Evolutionary conservation across 179 eudicot species (phyloP).

Genomic region (Carnegiea gigantea): DNA sequence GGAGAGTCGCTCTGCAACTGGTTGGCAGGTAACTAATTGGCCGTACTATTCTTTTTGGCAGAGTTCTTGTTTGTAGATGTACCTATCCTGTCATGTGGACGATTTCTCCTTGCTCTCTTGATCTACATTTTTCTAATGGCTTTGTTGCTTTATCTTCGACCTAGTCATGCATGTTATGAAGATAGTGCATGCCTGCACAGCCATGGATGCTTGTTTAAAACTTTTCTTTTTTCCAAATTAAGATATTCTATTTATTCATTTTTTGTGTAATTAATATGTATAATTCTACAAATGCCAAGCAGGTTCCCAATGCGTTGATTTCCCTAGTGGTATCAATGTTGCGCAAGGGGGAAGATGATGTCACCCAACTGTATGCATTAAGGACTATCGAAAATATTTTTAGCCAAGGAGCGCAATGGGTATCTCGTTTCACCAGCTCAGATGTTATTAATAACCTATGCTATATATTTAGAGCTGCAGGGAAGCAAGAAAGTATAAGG

Average conservation of each 20-base stretch:
- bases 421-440: constrained; percentile 83
- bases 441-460: constrained; percentile 85
- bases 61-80: background rate
- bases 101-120: background rate
- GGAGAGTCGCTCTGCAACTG: constrained; percentile 59
- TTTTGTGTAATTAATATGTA: background rate
- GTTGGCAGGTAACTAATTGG: constrained; percentile 80
- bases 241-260: background rate
- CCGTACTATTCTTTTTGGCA: constrained; percentile 9
- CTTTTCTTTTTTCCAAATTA: background rate
- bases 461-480: constrained; percentile 77
- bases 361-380: constrained; percentile 89
- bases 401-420: constrained; percentile 94
- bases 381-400: constrained; percentile 93
- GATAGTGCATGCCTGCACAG: background rate
- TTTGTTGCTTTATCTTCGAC: background rate
- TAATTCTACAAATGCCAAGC: constrained; percentile 23
- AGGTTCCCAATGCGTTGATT: constrained; percentile 83
- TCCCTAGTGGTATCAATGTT: constrained; percentile 76
- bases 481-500: constrained; percentile 86
- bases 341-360: constrained; percentile 94
- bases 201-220: background rate
- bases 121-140: background rate
- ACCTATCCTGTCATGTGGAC: background rate
- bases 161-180: background rate